Conservation (phyloP, 208 protist genomes). For the Lotmaria passim region DNA sequence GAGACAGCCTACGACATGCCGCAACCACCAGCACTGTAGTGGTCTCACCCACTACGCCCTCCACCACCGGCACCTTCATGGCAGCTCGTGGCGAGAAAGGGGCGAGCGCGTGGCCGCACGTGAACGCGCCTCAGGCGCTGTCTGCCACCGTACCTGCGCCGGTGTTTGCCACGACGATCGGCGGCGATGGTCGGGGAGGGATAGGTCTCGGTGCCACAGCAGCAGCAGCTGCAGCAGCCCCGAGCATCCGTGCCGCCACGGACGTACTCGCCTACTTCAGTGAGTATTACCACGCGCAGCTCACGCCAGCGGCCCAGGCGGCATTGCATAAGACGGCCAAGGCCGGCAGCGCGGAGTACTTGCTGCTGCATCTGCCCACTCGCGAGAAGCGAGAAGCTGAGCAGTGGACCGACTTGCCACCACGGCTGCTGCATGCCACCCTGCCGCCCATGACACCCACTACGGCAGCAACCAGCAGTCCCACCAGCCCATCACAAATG, state of each 20-base stretch:
- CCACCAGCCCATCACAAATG: background rate
- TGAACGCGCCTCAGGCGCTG: background rate
- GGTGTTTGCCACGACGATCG: background rate
- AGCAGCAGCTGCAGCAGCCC: background rate
- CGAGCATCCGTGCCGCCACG: conserved; percentile 7
- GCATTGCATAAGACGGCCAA: conserved; percentile 25
- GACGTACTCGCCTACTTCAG: conserved; percentile 19
- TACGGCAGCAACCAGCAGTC: background rate
- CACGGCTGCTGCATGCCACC: background rate
- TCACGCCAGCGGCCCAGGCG: conserved; percentile 20
- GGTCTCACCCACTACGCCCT: background rate
- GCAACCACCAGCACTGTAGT: background rate
- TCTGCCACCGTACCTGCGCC: background rate
- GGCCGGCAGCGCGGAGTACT: conserved; percentile 17
- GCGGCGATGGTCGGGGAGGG: background rate
- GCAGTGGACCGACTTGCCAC: background rate
- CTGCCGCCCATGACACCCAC: background rate
- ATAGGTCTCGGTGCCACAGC: background rate
- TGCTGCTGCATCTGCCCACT: conserved; percentile 23
- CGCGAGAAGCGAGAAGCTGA: conserved; percentile 18
- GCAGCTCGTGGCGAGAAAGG: background rate
- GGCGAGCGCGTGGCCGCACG: background rate
- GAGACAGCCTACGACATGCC: background rate
- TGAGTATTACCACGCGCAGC: conserved; percentile 14
- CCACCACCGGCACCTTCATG: background rate